Percentiles rank a stretch among this genome's conserved stretches.
These are phyloP conservation scores for Cyclotella choctawhatcheeana DNA, from an alignment of 108 stramenopile genomes.

Conservation along the genomic window DNA sequence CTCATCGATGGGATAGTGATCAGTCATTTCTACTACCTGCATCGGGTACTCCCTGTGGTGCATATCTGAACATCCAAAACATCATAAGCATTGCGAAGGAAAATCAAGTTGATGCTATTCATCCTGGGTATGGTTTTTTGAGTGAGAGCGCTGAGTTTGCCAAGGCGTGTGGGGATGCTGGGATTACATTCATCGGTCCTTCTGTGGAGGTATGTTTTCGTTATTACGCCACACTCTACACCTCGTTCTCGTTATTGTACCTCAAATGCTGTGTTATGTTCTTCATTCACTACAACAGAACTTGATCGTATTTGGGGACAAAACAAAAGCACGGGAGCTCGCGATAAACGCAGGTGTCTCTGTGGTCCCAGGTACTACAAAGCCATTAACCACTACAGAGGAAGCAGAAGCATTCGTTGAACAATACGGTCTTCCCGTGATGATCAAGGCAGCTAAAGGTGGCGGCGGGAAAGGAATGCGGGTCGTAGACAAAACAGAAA, in stretches of 20 bases:
- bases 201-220: slow-evolving; percentile 24
- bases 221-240: neutral
- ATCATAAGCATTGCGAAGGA: slow-evolving; percentile 67
- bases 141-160: slow-evolving; percentile 77
- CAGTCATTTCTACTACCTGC: slow-evolving; percentile 49
- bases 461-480: slow-evolving; percentile 94
- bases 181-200: slow-evolving; percentile 61
- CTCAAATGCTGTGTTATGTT: neutral
- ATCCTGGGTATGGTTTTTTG: slow-evolving; percentile 86
- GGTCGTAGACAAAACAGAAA: slow-evolving; percentile 69
- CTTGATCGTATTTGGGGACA: slow-evolving; percentile 50
- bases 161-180: slow-evolving; percentile 50
- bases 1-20: slow-evolving; percentile 48
- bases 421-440: slow-evolving; percentile 87
- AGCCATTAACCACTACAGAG: slow-evolving; percentile 37
- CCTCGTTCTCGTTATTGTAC: neutral
- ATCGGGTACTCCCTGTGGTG: slow-evolving; percentile 64
- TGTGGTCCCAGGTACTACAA: slow-evolving; percentile 51
- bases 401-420: slow-evolving; percentile 64
- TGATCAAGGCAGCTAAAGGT: slow-evolving; percentile 90
- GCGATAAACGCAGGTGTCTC: slow-evolving; percentile 46
- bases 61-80: slow-evolving; percentile 67
- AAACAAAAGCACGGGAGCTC: slow-evolving; percentile 51
- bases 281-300: slow-evolving; percentile 24
- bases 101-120: slow-evolving; percentile 60